Evolutionary conservation across 23 red algal genomes (phyloP), one percentile per base, ranked within the genome.

Genomic region (Gracilaria vermiculophylla): DNA sequence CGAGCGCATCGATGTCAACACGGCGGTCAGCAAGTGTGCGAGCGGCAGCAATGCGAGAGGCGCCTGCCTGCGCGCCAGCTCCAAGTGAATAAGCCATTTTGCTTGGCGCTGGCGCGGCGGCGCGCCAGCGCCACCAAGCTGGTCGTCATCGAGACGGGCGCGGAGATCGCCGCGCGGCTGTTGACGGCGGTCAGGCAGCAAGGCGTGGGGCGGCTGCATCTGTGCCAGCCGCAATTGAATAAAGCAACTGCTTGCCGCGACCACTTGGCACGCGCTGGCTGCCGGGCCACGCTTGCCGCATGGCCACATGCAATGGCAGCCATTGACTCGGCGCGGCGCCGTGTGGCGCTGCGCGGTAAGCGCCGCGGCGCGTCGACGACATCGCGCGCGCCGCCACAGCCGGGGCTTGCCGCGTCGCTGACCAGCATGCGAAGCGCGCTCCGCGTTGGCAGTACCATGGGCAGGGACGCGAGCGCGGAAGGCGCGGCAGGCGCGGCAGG

Each of bases 1-100:
- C 39, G 92, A 98, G 77, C 78, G 92, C 67, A 78, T 98, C 45
- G 94, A 81, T 25, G 88, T 98, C 34, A 91, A 94, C 72, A 98
- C 95, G 25, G 34, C 47, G 45, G 77, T 81, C 12, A 66, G 74
- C 25, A 85, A 92, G 52, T 98, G 94, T 64, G 54, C 94, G 0
- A 69, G 84, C 27, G 72, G 95, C 15, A 82, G 54, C 35, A 93
- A 85, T 57, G 80, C 47, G 11, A 85, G 81, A 81, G 54, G 45
- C 45, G 45, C 7, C 14, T 49, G 16, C 16, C 6, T 14, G 2
- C 52, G 52, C 23, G n/a, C n/a, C n/a, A n/a, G n/a, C n/a, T n/a
- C n/a, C n/a, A n/a, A n/a, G n/a, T n/a, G n/a, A n/a, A n/a, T n/a
- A n/a, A n/a, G n/a, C n/a, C n/a, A n/a, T n/a, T n/a, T n/a, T n/a